phyloP scores from a whole-genome alignment of 495 filamentous ascomycete species.

The Penicillium canariense region DNA sequence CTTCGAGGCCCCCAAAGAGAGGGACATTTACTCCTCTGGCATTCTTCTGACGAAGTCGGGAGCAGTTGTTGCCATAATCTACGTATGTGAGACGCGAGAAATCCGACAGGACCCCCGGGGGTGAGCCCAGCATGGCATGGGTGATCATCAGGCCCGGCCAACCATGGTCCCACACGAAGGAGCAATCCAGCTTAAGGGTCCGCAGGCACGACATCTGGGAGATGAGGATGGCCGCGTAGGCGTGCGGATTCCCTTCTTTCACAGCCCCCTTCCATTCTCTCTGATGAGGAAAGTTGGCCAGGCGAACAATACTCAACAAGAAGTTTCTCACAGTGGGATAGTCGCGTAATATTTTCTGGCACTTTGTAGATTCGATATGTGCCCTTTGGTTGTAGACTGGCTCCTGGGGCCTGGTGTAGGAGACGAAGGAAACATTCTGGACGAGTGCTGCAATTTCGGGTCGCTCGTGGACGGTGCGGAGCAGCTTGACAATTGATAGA shows the following conservation, averaged over 20 bases:
- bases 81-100: conserved; percentile 3
- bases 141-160: conserved; percentile 6
- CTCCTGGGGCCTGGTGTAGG: background rate
- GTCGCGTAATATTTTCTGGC: background rate
- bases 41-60: background rate
- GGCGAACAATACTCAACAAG: background rate
- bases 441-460: background rate
- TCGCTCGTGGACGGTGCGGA: background rate
- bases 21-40: background rate
- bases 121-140: conserved; percentile 7
- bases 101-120: background rate
- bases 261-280: background rate
- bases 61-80: conserved; percentile 11
- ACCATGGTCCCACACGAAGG: conserved; percentile 1
- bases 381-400: background rate
- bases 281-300: background rate
- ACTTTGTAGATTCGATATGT: background rate
- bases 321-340: background rate
- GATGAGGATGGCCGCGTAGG: conserved; percentile 4
- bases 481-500: background rate
- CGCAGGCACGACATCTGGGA: conserved; percentile 10
- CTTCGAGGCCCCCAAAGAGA: background rate
- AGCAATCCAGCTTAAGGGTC: conserved; percentile 7
- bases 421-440: background rate
- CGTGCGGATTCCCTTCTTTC: background rate